Base-by-base conservation (phyloP, 768 basidiomycete species). In the Tylopilus felleus region DNA sequence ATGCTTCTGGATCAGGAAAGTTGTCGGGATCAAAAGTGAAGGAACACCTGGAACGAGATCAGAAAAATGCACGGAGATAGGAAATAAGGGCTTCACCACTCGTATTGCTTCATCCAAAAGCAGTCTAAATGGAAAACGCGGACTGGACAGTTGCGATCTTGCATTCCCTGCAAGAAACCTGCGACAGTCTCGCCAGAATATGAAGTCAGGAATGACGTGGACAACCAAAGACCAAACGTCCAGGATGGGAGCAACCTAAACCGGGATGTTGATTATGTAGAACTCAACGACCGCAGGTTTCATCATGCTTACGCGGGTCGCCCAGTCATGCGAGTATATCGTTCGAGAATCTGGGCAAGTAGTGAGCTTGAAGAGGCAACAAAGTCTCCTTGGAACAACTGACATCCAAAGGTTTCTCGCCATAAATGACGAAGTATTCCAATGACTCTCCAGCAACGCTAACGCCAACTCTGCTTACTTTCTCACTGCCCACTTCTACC, bases 401-500 rank as follows among this genome's bases (percentile, higher is more conserved):
- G n/a, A 63, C 78, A 57, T 82, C 79, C 43, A 88, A 73, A 42
- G 85, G 84, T 5, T 81, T 82, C 50, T 80, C 77, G 21, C 87
- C 87, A 53, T 86, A 83, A 55, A 90, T 86, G 53, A 89, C 62
- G 59, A 82, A 89, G 60, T 86, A 88, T 66, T 89, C 86, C 47
- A 90, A 65, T 43, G 74, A 75, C 54, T 78, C 82, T 21, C 80
- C 85, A 10, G 80, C 80, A 36, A 87, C 80, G 47, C 82, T 83
- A 28, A 83, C 73, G 2, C 85, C 86, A 5, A 85, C 83, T 42
- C 85, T 74, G 66, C 74, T 75, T 60, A 84, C 81, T 69, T 81
- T 82, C 68, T 86, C 84, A 58, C 82, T 81, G 13, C 81, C 80
- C 5, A 88, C 80, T 63, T 89, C 87, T 38, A 88, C 78, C 62